Evolutionary conservation across 169 alveolate genomes (phyloP), one percentile per base, ranked within the genome.

Genomic region (Plasmodium berghei): DNA sequence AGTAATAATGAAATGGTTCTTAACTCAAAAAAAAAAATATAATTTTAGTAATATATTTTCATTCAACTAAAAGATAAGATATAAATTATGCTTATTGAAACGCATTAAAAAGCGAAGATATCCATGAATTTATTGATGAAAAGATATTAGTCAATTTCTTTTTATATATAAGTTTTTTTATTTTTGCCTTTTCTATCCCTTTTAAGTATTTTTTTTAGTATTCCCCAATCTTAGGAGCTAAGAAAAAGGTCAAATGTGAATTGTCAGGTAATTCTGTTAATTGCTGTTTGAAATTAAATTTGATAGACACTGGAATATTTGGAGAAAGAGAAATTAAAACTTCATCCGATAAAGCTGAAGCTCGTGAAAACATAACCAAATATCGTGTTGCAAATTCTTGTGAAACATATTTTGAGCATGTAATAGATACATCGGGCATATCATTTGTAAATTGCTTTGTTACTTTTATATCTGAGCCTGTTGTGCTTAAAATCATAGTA

Each of bases 301-400:
- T 93, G 40, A 93, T 93, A 34, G 95, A 87, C 28, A 95, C 89
- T 18, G 97, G 97, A 6, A 95, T 95, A 26, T 96, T 95, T 8
- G 96, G 94, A 12, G 97, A 95, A n/a, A 95, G 94, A 42, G 94
- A 94, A 22, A 95, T 95, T 34, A 93, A 93, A n/a, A 95, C 97
- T 49, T 94, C 95, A 66, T 94, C 95, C n/a, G 96, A 94, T 61
- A 95, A 70, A 42, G 95, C 87, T 16, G 97, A 88, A 14, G 97
- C 97, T 92, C 94, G 87, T 26, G 97, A 93, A 55, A 95, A 95
- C 69, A 94, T 75, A 4, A 95, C 96, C 80, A 95, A 72, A 62
- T 95, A 95, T 46, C 97, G 93, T 34, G 96, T 92, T 10, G 97
- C 97, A 73, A 94, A 95, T 70, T 92, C 94, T 85, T 95, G 97